Conservation (phyloP, 2,329 filamentous ascomycete genomes). For the Cordyceps militaris region DNA sequence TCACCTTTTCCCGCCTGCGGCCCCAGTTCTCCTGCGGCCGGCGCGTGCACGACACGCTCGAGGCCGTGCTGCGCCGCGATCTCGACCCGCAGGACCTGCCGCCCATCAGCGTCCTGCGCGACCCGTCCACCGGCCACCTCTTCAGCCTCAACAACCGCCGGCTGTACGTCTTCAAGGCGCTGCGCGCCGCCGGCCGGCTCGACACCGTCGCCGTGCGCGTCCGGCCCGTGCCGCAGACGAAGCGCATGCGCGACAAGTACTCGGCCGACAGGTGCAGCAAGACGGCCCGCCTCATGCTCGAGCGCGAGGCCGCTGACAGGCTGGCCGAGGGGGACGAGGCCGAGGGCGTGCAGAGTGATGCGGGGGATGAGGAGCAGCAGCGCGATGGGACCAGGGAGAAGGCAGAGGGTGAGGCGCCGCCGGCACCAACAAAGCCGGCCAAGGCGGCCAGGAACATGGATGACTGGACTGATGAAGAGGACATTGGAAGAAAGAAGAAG, state of each 20-base stretch:
- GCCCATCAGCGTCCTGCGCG: constrained; percentile 12
- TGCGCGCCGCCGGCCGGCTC: constrained; percentile 1
- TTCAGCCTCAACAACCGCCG: constrained; percentile 15
- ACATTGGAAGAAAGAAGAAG: constrained; percentile 4
- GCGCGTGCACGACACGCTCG: constrained; percentile 11
- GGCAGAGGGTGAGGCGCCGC: neutral
- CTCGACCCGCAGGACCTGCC: constrained; percentile 10
- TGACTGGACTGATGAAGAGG: constrained; percentile 9
- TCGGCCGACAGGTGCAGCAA: constrained; percentile 10
- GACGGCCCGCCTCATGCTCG: constrained; percentile 11
- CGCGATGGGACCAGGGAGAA: neutral
- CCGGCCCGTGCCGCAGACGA: constrained; percentile 12
- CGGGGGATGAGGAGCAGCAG: neutral
- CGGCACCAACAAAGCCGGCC: neutral
- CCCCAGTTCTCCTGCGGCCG: constrained; percentile 14
- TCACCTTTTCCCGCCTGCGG: constrained; percentile 13
- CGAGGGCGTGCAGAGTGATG: neutral
- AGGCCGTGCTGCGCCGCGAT: neutral
- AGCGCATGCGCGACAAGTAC: constrained; percentile 14
- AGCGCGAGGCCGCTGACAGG: constrained; percentile 5
- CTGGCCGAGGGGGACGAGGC: neutral
- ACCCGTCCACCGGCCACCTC: constrained; percentile 12
- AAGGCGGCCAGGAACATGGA: constrained; percentile 4
- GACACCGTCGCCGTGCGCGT: constrained; percentile 4
- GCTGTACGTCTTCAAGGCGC: constrained; percentile 13